These are phyloP conservation scores for Diplocarpon mali DNA, from an alignment of 2,329 filamentous ascomycete species.

Conservation along the genomic window DNA sequence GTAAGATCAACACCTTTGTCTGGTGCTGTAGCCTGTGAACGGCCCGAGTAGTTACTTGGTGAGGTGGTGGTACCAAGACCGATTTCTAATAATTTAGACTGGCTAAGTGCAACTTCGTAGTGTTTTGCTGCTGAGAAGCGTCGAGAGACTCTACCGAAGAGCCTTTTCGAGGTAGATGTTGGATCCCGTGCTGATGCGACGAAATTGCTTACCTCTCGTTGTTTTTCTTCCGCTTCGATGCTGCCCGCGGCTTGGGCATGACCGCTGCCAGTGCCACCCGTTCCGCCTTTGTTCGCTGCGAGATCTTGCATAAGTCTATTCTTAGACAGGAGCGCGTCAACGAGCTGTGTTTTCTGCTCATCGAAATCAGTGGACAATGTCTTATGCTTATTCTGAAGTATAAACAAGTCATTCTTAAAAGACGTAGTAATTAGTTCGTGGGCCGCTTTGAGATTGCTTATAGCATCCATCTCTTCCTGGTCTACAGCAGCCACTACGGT, in stretches of 20 bases:
- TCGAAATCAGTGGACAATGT: slow-evolving; percentile 41
- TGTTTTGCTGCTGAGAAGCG: not conserved
- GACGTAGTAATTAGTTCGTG: slow-evolving; percentile 49
- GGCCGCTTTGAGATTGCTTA: slow-evolving; percentile 47
- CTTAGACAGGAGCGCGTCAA: slow-evolving; percentile 48
- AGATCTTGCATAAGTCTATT: slow-evolving; percentile 46
- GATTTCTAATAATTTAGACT: not conserved
- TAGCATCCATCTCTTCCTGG: slow-evolving; percentile 41
- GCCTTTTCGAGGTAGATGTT: not conserved
- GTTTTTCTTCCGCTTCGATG: slow-evolving; percentile 4
- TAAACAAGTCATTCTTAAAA: slow-evolving; percentile 46
- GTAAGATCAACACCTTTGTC: not conserved
- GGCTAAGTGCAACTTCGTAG: not conserved
- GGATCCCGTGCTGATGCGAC: not conserved
- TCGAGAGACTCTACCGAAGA: not conserved
- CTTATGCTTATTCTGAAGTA: slow-evolving; percentile 40
- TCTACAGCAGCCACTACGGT: slow-evolving; percentile 39
- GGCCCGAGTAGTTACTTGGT: not conserved
- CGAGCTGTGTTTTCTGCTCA: slow-evolving; percentile 46
- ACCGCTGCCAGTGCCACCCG: slow-evolving; percentile 4
- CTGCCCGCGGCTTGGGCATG: slow-evolving; percentile 33
- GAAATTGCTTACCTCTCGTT: slow-evolving; percentile 42
- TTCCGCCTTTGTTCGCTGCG: slow-evolving; percentile 19
- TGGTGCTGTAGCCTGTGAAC: not conserved
- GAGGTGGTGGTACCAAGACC: not conserved